Evolutionary conservation across 805 yeast species (phyloP).

Genomic region (Candida coleopterorum): DNA sequence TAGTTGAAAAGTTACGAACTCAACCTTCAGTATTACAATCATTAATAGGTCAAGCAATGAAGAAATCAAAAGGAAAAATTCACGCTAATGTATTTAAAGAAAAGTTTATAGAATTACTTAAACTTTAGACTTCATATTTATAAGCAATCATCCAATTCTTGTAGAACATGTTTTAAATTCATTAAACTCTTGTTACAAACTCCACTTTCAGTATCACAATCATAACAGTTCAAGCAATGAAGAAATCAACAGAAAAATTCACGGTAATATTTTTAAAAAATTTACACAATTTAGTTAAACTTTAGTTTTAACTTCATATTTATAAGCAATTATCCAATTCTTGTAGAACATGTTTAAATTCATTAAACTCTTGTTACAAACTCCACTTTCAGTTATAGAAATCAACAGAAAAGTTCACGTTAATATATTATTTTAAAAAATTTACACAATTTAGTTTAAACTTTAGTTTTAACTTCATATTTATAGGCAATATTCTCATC

Average conservation of each 20-base stretch:
- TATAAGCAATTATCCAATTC: neutral
- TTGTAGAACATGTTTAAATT: no score
- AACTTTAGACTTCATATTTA: constrained; percentile 1
- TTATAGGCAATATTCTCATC: constrained; percentile 4
- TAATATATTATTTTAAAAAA: no score
- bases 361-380: no score
- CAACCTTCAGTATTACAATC: constrained; percentile 62
- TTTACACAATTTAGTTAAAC: neutral
- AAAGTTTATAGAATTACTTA: constrained; percentile 13
- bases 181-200: no score
- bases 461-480: constrained; percentile 3
- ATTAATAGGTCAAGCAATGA: constrained; percentile 83
- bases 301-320: constrained; percentile 2
- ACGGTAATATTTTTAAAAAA: no score
- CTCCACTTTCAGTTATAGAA: no score
- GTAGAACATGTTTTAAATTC: no score
- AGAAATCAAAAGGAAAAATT: constrained; percentile 62
- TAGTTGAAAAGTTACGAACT: constrained; percentile 49
- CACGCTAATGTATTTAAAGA: constrained; percentile 26
- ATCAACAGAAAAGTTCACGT: no score
- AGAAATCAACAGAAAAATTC: no score
- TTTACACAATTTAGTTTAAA: neutral
- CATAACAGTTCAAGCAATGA: no score
- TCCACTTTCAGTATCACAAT: no score
- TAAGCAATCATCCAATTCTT: neutral